phyloP scores from a whole-genome alignment of 768 basidiomycete species.

The Pulveroboletus sp. region DNA sequence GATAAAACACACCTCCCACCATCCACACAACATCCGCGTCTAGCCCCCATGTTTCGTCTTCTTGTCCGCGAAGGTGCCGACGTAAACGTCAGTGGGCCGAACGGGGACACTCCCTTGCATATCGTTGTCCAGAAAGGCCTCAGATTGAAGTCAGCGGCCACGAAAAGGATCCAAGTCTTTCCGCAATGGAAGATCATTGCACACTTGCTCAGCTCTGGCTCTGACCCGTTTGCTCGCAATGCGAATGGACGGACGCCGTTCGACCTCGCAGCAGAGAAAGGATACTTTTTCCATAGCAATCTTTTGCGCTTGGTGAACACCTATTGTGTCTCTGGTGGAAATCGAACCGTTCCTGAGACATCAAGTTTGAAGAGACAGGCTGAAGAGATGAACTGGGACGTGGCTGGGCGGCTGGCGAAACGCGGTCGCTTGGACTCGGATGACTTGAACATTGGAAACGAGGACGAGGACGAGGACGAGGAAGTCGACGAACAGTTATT shows the following conservation, averaged over 20 bases:
- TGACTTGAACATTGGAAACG: too few species aligned
- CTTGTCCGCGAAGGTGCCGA: neutral
- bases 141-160: too few species aligned
- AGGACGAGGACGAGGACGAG: neutral
- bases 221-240: neutral
- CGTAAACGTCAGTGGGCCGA: neutral
- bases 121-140: neutral
- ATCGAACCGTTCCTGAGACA: neutral
- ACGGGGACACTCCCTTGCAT: slow-evolving; percentile 5
- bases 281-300: neutral
- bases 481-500: slow-evolving; percentile 2
- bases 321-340: neutral
- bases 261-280: neutral
- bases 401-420: neutral
- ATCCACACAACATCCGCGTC: neutral
- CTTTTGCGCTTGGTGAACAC: neutral
- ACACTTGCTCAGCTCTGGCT: neutral
- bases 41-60: neutral
- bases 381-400: neutral
- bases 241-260: neutral
- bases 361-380: neutral
- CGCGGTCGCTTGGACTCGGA: neutral
- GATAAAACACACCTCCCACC: neutral
- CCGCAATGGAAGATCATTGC: neutral
- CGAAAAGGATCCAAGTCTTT: too few species aligned